Percentiles rank a stretch among this genome's conserved stretches.
Evolutionary conservation across 495 filamentous ascomycete genomes (phyloP).

Genomic region (Zalerion maritima): DNA sequence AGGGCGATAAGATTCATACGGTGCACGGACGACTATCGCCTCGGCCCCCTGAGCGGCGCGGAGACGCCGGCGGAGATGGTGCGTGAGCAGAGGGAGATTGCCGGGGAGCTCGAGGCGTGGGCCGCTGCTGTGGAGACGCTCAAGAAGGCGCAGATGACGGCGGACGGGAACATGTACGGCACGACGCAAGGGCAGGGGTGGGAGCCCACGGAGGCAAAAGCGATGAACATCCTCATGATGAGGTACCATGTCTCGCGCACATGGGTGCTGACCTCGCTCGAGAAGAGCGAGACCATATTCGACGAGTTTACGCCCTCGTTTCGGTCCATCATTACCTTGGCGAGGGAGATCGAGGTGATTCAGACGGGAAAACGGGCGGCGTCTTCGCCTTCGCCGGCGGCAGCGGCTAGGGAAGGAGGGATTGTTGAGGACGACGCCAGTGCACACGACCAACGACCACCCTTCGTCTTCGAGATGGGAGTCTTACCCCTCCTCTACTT

Average conservation of each 20-base stretch:
- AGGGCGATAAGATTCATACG: conserved; percentile 14
- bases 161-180: no score
- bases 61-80: conserved; percentile 5
- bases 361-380: neutral
- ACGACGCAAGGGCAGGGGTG: no score
- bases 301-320: conserved; percentile 12
- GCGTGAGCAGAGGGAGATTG: conserved; percentile 5
- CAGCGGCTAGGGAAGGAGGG: conserved; percentile 3
- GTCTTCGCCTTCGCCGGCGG: neutral
- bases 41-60: conserved; percentile 6
- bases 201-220: neutral
- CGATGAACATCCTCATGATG: conserved; percentile 2
- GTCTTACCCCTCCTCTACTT: conserved; percentile 28
- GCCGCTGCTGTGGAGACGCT: conserved; percentile 10
- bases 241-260: conserved; percentile 13
- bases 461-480: conserved; percentile 33
- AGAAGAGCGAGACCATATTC: conserved; percentile 14
- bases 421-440: conserved; percentile 7
- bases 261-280: conserved; percentile 13
- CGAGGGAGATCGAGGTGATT: conserved; percentile 1
- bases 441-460: conserved; percentile 8
- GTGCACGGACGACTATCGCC: conserved; percentile 10
- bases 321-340: conserved; percentile 10
- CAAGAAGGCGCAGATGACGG: conserved; percentile 2
- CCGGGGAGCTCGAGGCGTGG: conserved; percentile 12